Evolutionary conservation across 345 rosid species (phyloP).

Genomic region (Rhodamnia rubescens): DNA sequence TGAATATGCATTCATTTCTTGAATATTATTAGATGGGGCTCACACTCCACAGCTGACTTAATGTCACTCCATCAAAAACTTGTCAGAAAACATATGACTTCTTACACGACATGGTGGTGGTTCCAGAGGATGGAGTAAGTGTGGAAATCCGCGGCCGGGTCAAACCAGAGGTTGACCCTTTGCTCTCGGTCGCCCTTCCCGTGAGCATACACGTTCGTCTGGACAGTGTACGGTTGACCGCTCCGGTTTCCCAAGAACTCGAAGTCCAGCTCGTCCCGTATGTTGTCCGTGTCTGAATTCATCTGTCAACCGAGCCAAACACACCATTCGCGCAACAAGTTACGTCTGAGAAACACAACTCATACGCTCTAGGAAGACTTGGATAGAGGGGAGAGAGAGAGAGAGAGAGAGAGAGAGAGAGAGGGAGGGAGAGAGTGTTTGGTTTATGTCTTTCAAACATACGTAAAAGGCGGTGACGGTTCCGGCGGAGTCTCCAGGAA

Average conservation of each 20-base stretch:
- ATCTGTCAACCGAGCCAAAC: not conserved
- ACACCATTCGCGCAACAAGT: too few species aligned
- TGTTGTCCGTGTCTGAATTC: too few species aligned
- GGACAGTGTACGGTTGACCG: not conserved
- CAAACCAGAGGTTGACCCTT: not conserved
- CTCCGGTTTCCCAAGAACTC: not conserved
- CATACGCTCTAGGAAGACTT: not conserved
- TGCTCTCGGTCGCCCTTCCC: not conserved
- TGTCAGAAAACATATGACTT: not conserved
- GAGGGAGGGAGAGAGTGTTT: not conserved
- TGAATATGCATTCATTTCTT: not conserved
- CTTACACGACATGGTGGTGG: not conserved
- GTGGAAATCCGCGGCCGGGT: not conserved
- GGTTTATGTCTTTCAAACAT: not conserved
- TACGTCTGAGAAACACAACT: too few species aligned
- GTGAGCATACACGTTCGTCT: not conserved
- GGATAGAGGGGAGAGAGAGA: not conserved
- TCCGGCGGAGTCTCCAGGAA: not conserved
- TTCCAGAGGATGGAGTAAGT: not conserved
- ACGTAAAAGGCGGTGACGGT: not conserved
- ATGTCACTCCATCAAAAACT: too few species aligned
- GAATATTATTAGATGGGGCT: not conserved
- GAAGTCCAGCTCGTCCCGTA: not conserved
- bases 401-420: too few species aligned
- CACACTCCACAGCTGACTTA: not conserved